These are phyloP conservation scores for Candida albicans DNA, from an alignment of 1,139 yeast species.

Conservation along the genomic window DNA sequence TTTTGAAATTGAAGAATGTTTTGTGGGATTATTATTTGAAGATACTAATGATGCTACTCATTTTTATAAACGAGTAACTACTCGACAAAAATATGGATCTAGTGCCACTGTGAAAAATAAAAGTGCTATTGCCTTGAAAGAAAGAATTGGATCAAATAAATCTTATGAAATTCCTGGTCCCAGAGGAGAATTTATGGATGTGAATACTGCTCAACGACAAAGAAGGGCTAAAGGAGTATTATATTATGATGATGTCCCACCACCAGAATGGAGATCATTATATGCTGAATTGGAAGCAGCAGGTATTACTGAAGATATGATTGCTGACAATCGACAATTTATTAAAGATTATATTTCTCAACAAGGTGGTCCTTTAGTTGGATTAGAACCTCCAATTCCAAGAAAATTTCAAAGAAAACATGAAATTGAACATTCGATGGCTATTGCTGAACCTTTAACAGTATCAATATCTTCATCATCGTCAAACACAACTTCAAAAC, in stretches of 20 bases:
- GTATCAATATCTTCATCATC: conserved; percentile 14
- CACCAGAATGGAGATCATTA: conserved; percentile 81
- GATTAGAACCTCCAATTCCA: conserved; percentile 83
- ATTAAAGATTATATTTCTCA: conserved; percentile 73
- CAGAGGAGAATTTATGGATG: conserved; percentile 60
- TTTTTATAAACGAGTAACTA: conserved; percentile 73
- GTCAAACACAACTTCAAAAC: conserved; percentile 18
- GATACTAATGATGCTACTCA: conserved; percentile 87
- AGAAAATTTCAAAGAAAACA: conserved; percentile 45
- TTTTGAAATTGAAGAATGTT: conserved; percentile 89
- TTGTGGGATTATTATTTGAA: conserved; percentile 86
- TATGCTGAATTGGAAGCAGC: conserved; percentile 72
- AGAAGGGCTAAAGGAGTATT: conserved; percentile 59
- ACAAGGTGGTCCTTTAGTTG: conserved; percentile 84
- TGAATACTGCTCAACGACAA: conserved; percentile 53
- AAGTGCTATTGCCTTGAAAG: conserved; percentile 79
- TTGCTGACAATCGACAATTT: conserved; percentile 81
- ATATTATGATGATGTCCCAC: conserved; percentile 79
- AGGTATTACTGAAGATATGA: conserved; percentile 87
- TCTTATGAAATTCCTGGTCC: conserved; percentile 57
- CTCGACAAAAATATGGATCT: conserved; percentile 78
- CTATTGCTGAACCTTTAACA: neutral
- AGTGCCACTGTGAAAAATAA: conserved; percentile 83
- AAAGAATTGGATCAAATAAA: conserved; percentile 38
- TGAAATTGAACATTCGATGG: conserved; percentile 6